Base-by-base conservation (phyloP, 106 monocot genomes). In the Agapanthus africanus region DNA sequence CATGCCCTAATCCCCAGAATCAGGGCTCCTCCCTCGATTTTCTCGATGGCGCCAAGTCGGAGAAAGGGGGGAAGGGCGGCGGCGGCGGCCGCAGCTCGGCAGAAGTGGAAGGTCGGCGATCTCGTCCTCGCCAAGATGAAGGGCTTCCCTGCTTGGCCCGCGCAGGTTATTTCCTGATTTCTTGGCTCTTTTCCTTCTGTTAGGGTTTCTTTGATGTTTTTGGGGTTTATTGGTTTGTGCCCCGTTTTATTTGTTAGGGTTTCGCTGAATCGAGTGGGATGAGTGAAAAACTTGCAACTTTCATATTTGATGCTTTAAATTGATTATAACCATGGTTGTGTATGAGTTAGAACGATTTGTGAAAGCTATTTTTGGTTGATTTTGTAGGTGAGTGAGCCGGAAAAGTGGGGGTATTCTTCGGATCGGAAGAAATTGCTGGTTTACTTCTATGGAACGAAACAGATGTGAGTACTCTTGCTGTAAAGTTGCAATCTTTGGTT, bases 61-160 rank as follows among this genome's bases (percentile, higher is more conserved):
- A 82, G 76, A 77, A 97, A 85, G 77, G 86, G 88, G 61, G 70
- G 79, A 10, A 77, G 62, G 1, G 73, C 74, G 11, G 78, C 84
- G 4, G 81, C 88, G 13, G 81, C 81, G 1, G 87, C 94, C 0
- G 83, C 82, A 13, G 88, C 88, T 15, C 73, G 49, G 63, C 75
- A 69, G 82, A 78, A 99, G 80, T 92, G 91, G 92, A 99, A 92
- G 78, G 75, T 92, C 50, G 97, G 97, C 40, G 97, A 99, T 81
- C 97, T 99, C 35, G 97, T 99, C 30, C 92, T 99, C 50, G 97
- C 97, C 69, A 99, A 99, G 80, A 83, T 99, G 86, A 99, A 91
- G 87, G 97, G 97, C 15, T 99, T 99, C 73, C 97, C 97, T 0
- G 87, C 97, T 4, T 99, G 97, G 97, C 97, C 97, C 25, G 97